Evolutionary conservation across 345 rosid genomes (phyloP), one percentile per base, ranked within the genome.

Genomic region (Cardiospermum halicacabum): DNA sequence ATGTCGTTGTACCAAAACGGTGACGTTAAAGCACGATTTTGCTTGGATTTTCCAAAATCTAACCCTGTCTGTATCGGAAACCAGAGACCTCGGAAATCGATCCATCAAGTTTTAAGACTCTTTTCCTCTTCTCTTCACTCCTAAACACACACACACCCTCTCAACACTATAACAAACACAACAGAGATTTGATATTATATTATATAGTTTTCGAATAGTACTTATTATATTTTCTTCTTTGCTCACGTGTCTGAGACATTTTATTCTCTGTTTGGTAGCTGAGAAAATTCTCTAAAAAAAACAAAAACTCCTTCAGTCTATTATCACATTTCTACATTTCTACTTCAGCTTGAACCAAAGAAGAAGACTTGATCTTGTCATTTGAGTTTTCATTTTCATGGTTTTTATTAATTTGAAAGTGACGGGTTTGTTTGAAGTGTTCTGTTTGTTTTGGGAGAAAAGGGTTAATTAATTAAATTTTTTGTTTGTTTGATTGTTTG

Each of bases 51-150:
- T 27, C 19, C 65, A 21, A 1, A 0, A 19, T 28, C 0, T 28
- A 37, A 11, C 4, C 53, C 30, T 28, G 42, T 18, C 66, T 39
- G 24, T 27, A 40, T 45, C 47, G 36, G 3, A 43, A 53, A 32
- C 49, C 28, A 43, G 18, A 22, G 42, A 3, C 78, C 56, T 66
- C n/a, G 62, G 74, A 63, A 61, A 49, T 18, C 62, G 78, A n/a
- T 42, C 49, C 25, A 43, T n/a, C 55, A 3, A 27, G 67, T 65
- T 43, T 31, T 69, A 57, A 26, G 67, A 27, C 58, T 50, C 55
- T 32, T 39, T n/a, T 49, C 43, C 69, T 65, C n/a, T n/a, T n/a
- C n/a, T n/a, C n/a, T n/a, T n/a, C n/a, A n/a, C n/a, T n/a, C n/a
- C n/a, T n/a, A n/a, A n/a, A n/a, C n/a, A n/a, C n/a, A n/a, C n/a